phyloP scores from a whole-genome alignment of 1,284 basidiomycete species.

The Microstroma glucosiphilum region DNA sequence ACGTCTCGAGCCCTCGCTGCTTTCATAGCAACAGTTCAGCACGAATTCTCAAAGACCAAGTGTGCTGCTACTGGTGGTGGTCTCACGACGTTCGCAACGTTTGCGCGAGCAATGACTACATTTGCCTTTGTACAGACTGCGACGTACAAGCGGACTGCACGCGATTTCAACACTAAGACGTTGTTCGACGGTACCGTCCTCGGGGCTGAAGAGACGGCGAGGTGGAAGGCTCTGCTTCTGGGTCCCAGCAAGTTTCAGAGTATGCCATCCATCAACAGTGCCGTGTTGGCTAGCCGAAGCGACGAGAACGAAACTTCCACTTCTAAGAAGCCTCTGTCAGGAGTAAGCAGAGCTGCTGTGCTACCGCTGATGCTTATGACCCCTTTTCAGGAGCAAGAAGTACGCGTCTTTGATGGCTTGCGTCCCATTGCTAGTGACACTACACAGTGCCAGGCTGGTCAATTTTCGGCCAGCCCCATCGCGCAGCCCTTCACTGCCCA shows the following conservation, averaged over 20 bases:
- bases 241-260: constrained; percentile 28
- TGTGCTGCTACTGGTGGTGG: constrained; percentile 31
- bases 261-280: no score
- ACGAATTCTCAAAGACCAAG: constrained; percentile 49
- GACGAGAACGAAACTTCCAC: no score
- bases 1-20: constrained; percentile 54
- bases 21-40: constrained; percentile 55
- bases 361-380: no score
- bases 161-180: constrained; percentile 50
- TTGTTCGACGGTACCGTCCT: constrained; percentile 55
- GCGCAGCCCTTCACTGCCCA: no score
- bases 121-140: constrained; percentile 56
- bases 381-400: no score
- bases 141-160: constrained; percentile 52
- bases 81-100: constrained; percentile 25
- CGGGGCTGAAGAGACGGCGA: constrained; percentile 47
- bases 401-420: no score
- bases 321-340: no score
- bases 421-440: no score
- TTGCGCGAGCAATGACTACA: constrained; percentile 56
- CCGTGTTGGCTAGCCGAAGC: no score
- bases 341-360: no score
- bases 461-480: no score
- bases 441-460: no score
- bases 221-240: constrained; percentile 32